Evolutionary conservation across 495 filamentous ascomycete species (phyloP).

Genomic region (Penicillium canescens): DNA sequence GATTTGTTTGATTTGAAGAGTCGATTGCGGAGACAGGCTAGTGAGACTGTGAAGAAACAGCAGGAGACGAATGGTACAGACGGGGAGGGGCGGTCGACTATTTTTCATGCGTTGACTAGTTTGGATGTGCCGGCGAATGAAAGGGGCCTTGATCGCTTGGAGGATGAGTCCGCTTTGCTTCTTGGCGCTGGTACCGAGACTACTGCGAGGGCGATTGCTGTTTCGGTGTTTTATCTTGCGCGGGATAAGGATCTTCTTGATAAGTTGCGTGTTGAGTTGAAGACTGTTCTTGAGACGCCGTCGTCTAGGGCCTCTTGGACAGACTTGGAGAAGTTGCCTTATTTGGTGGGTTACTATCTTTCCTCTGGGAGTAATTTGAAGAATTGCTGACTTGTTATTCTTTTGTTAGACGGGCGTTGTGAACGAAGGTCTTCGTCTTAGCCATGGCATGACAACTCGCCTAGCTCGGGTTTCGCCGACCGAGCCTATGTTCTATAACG

Average conservation of each 20-base stretch:
- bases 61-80: neutral
- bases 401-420: slow-evolving; percentile 39
- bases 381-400: neutral
- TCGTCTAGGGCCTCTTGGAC: slow-evolving; percentile 27
- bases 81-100: neutral
- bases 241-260: slow-evolving; percentile 3
- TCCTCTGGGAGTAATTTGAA: neutral
- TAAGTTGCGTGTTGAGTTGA: slow-evolving; percentile 33
- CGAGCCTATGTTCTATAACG: slow-evolving; percentile 38
- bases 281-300: slow-evolving; percentile 29
- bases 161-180: slow-evolving; percentile 39
- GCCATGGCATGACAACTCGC: slow-evolving; percentile 40
- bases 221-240: slow-evolving; percentile 23
- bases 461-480: slow-evolving; percentile 41
- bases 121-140: slow-evolving; percentile 24
- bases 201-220: slow-evolving; percentile 24
- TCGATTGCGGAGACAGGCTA: slow-evolving; percentile 16
- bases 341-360: slow-evolving; percentile 33
- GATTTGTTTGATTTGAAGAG: slow-evolving; percentile 22
- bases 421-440: slow-evolving; percentile 48
- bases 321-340: slow-evolving; percentile 52
- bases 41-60: slow-evolving; percentile 21
- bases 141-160: slow-evolving; percentile 28
- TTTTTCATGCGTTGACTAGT: slow-evolving; percentile 24
- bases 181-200: slow-evolving; percentile 47